A percentile compares a stretch with the other conserved stretches of the same genome.
phyloP scores from a whole-genome alignment of 768 basidiomycete genomes.

The Lentinula guzmanii region DNA sequence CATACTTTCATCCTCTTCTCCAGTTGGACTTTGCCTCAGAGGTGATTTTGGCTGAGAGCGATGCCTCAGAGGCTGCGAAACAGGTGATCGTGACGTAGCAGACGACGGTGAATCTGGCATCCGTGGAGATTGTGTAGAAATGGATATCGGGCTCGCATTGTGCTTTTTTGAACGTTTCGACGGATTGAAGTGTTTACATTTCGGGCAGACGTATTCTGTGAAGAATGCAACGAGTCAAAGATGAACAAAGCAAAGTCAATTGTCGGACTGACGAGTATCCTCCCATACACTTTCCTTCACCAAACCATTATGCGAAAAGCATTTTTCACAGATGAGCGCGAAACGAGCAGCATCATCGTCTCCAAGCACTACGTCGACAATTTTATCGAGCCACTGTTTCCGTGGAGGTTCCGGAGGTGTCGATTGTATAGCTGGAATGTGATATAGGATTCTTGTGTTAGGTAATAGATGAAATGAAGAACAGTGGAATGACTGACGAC shows the following conservation, averaged over 20 bases:
- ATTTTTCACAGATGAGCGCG: slow-evolving; percentile 84
- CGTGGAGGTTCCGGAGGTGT: slow-evolving; percentile 40
- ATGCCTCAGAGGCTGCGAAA: background rate
- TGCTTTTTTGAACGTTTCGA: slow-evolving; percentile 30
- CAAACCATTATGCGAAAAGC: slow-evolving; percentile 85
- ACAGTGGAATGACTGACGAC: slow-evolving; percentile 16
- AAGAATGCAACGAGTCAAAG: background rate
- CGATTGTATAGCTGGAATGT: slow-evolving; percentile 4
- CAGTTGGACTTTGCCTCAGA: background rate
- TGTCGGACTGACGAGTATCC: slow-evolving; percentile 63
- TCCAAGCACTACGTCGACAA: slow-evolving; percentile 83
- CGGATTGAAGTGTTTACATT: slow-evolving; percentile 80
- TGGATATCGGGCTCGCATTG: background rate
- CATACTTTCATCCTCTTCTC: background rate
- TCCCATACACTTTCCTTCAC: slow-evolving; percentile 80
- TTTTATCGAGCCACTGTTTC: slow-evolving; percentile 81
- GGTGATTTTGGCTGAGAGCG: slow-evolving; percentile 1
- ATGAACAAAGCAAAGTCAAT: background rate
- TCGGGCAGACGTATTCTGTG: slow-evolving; percentile 80
- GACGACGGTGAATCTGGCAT: background rate
- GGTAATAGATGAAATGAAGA: background rate
- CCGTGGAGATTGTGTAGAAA: background rate
- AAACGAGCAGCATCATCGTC: slow-evolving; percentile 70
- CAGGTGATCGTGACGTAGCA: background rate
- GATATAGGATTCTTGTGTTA: background rate